Percentiles rank a stretch among this genome's conserved stretches.
phyloP scores from a whole-genome alignment of 331 rosid genomes.

The Phaseolus coccineus region DNA sequence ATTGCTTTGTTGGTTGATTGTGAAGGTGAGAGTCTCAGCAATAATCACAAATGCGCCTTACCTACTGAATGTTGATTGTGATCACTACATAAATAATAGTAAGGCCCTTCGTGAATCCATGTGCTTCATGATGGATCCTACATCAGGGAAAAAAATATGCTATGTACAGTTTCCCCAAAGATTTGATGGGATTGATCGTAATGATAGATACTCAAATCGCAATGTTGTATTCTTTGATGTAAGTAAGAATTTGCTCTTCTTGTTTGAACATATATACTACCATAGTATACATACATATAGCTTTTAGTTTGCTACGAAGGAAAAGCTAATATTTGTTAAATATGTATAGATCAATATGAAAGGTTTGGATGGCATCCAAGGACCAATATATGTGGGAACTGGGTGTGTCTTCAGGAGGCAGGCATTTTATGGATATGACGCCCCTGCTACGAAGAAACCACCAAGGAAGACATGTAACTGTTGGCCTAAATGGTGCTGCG shows the following conservation, averaged over 20 bases:
- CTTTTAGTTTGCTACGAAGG: not conserved
- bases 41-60: slow-evolving; percentile 88
- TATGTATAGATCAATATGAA: slow-evolving; percentile 81
- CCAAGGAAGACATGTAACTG: slow-evolving; percentile 85
- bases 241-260: slow-evolving; percentile 43
- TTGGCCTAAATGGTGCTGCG: slow-evolving; percentile 85
- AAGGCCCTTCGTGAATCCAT: slow-evolving; percentile 94
- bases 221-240: slow-evolving; percentile 95
- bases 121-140: slow-evolving; percentile 99
- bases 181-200: slow-evolving; percentile 94
- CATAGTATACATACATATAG: not conserved
- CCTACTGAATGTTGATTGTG: slow-evolving; percentile 86
- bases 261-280: not conserved
- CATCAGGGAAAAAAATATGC: slow-evolving; percentile 83
- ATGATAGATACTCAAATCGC: slow-evolving; percentile 93
- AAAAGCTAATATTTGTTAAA: slow-evolving; percentile 33
- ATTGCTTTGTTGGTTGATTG: slow-evolving; percentile 37
- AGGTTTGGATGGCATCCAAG: slow-evolving; percentile 94
- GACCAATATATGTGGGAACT: slow-evolving; percentile 95
- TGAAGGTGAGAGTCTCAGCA: slow-evolving; percentile 87
- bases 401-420: slow-evolving; percentile 91
- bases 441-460: slow-evolving; percentile 68
- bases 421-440: slow-evolving; percentile 85
- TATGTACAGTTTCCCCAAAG: slow-evolving; percentile 97
- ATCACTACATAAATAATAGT: slow-evolving; percentile 95